phyloP scores from a whole-genome alignment of 176 grass and related monocot species.

The Aegilops longissima region DNA sequence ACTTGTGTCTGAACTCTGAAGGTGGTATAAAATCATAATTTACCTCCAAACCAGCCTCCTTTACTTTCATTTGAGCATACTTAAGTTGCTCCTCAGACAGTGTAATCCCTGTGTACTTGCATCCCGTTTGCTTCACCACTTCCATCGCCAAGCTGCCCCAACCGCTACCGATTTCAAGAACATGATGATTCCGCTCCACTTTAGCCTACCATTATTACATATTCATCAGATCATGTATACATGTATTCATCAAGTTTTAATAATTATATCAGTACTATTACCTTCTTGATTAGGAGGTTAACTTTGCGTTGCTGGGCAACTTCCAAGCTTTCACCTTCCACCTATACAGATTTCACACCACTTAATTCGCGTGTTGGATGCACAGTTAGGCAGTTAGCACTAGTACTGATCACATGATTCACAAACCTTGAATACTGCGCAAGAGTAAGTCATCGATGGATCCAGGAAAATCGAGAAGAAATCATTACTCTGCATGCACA shows the following conservation, averaged over 20 bases:
- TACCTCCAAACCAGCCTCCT: constrained; percentile 63
- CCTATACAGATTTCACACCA: constrained; percentile 29
- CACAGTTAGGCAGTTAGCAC: neutral
- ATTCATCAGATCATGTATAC: neutral
- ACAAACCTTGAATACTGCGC: constrained; percentile 72
- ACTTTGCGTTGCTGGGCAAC: constrained; percentile 73
- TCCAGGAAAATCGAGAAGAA: constrained; percentile 91
- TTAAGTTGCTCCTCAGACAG: constrained; percentile 64
- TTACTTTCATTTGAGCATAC: constrained; percentile 50
- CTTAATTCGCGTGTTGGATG: neutral
- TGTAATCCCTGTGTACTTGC: constrained; percentile 71
- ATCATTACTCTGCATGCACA: constrained; percentile 65
- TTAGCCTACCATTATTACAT: constrained; percentile 39
- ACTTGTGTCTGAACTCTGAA: neutral
- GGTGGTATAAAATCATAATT: neutral
- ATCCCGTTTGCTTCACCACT: constrained; percentile 60
- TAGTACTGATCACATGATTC: neutral
- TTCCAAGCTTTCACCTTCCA: constrained; percentile 73
- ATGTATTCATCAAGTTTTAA: neutral
- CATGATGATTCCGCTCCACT: constrained; percentile 52
- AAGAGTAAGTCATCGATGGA: constrained; percentile 92
- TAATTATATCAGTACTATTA: constrained; percentile 8
- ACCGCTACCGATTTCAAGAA: constrained; percentile 73
- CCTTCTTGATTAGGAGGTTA: constrained; percentile 79
- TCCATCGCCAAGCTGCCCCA: constrained; percentile 70